Base-by-base conservation (phyloP, 306 rosid genomes). In the Notholithocarpus densiflorus region DNA sequence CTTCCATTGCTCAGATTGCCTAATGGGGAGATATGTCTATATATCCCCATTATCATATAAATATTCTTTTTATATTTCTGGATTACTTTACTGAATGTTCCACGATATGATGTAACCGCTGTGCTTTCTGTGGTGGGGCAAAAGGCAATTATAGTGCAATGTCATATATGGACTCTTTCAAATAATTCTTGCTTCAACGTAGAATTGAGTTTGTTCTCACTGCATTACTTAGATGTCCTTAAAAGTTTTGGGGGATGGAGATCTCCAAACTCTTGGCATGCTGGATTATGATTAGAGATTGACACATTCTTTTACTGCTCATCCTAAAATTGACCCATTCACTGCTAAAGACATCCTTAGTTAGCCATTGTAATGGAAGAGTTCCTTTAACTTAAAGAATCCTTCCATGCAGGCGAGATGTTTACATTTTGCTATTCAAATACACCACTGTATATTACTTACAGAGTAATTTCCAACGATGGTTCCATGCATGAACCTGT, bases 181-280 rank as follows among this genome's bases (percentile, higher is more conserved):
- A 72, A 32, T 53, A 54, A 43, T 48, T 55, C 77, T 78, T 54
- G 51, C 29, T 82, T 81, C 57, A 19, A 62, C 45, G 57, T 59
- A 61, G 57, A 71, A 61, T 68, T 86, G 82, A 81, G 66, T 68
- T 62, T n/a, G 72, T 86, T 51, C 12, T 24, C 19, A 53, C 82
- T 62, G 29, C 60, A 75, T 73, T 79, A 78, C 64, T 82, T 79
- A 92, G 98, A 94, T 88, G 96, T 85, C 78, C 78, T 94, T 75
- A 90, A 92, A 92, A 87, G 97, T 94, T 71, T 79, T 94, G 80
- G 98, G 92, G 87, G 96, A 94, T 80, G 98, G 96, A 74, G 97
- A 94, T 86, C 74, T 94, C 81, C 98, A 92, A 71, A 94, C 98
- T 24, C 90, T 92, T 73, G 97, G 98, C 68, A 10, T 94, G 85